A percentile compares a stretch with the other conserved stretches of the same genome.
Conservation (phyloP, 192 early-diverging fungal genomes). For the Diversispora eburnea region DNA sequence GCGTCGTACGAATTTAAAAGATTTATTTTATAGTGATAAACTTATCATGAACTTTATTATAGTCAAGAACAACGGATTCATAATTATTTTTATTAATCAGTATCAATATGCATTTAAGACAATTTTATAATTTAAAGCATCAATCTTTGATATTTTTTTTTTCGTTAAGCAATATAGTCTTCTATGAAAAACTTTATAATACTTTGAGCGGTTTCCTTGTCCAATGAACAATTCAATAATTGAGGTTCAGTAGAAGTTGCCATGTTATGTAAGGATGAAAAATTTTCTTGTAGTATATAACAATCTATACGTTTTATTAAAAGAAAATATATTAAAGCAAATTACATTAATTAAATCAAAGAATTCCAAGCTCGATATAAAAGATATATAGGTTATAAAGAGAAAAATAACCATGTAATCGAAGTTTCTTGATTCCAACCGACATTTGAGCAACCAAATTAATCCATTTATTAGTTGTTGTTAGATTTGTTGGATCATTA, state of each 20-base stretch:
- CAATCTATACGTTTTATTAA: constrained; percentile 10
- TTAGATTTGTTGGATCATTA: constrained; percentile 14
- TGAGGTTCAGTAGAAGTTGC: constrained; percentile 15
- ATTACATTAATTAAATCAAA: neutral
- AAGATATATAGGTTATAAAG: neutral
- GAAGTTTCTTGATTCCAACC: constrained; percentile 9
- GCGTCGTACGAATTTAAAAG: too few relatives aligned
- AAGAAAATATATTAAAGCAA: neutral
- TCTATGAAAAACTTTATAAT: constrained; percentile 22
- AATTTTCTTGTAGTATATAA: constrained; percentile 25
- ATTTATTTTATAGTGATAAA: too few relatives aligned
- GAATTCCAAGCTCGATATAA: neutral
- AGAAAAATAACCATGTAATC: constrained; percentile 16
- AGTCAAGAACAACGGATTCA: too few relatives aligned
- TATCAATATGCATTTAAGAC: too few relatives aligned
- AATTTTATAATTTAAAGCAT: too few relatives aligned
- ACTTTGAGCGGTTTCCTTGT: constrained; percentile 17
- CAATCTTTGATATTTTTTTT: too few relatives aligned
- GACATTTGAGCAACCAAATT: constrained; percentile 23
- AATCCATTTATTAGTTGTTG: constrained; percentile 23
- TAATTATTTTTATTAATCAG: too few relatives aligned
- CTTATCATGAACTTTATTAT: too few relatives aligned
- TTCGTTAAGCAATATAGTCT: constrained; percentile 1
- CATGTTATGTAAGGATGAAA: constrained; percentile 20
- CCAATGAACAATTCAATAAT: constrained; percentile 28